These are phyloP conservation scores for Auricularia sp. DNA, from an alignment of 768 basidiomycete species.

Conservation along the genomic window DNA sequence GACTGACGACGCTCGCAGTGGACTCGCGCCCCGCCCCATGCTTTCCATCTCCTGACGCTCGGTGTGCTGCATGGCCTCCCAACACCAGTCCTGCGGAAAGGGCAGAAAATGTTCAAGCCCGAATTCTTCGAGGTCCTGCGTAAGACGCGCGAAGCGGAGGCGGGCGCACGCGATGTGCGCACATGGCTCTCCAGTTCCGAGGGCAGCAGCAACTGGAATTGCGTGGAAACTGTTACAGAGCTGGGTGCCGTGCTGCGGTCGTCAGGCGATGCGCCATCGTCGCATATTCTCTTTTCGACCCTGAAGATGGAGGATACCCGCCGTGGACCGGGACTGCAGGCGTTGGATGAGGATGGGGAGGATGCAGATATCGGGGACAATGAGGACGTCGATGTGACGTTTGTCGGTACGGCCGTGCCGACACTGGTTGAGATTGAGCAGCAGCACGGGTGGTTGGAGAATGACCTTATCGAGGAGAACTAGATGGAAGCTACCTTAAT, in stretches of 20 bases:
- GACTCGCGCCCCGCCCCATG: slow-evolving; percentile 65
- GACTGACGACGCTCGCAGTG: slow-evolving; percentile 28
- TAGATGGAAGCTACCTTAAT: neutral
- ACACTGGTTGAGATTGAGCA: slow-evolving; percentile 18
- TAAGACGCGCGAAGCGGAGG: slow-evolving; percentile 49
- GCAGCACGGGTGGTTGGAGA: slow-evolving; percentile 23
- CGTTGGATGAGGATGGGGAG: slow-evolving; percentile 25
- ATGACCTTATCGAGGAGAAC: slow-evolving; percentile 25
- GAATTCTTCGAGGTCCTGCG: slow-evolving; percentile 63
- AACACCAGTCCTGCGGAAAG: slow-evolving; percentile 64
- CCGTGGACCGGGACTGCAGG: neutral
- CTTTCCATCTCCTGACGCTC: slow-evolving; percentile 76
- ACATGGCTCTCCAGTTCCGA: slow-evolving; percentile 37
- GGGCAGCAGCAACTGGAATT: slow-evolving; percentile 37
- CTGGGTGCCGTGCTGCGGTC: slow-evolving; percentile 51
- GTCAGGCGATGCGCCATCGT: neutral
- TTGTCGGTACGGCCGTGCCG: neutral
- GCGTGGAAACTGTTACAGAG: slow-evolving; percentile 41
- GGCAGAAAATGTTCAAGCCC: slow-evolving; percentile 82
- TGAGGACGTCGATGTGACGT: neutral
- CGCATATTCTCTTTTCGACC: neutral
- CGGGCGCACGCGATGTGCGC: slow-evolving; percentile 43
- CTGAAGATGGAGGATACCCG: neutral
- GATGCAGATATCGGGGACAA: neutral
- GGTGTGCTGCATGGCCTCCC: slow-evolving; percentile 83